Evolutionary conservation across 2,329 filamentous ascomycete species (phyloP), one percentile per base, ranked within the genome.

Genomic region (Magnaporthales sp.): DNA sequence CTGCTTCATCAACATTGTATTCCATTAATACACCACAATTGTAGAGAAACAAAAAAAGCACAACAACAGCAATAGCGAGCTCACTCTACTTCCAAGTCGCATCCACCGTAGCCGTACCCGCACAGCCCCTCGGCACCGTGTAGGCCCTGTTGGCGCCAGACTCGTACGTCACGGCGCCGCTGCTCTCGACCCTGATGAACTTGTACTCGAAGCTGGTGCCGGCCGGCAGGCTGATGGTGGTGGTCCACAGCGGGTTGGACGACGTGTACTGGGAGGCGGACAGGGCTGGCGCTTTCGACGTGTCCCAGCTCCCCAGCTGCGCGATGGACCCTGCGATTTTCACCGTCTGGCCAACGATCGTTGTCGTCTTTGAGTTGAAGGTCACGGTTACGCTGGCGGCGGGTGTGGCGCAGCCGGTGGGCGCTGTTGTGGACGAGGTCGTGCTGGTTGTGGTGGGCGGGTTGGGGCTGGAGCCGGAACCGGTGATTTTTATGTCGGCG

Each of bases 401-500:
- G 15, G 38, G 38, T 6, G 38, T 46, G 4, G 38, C 38, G 38
- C 38, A 46, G 19, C 38, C 19, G 2, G 38, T 46, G 38, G 38
- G 38, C n/a, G 38, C 15, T 7, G 38, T 6, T 13, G 15, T 46
- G 15, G 38, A 13, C 19, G 38, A 6, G 4, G 38, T 46, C 15
- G 15, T 46, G 38, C 15, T 46, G 5, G 38, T 7, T 13, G 38
- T 46, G 15, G 32, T 13, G 19, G 38, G 38, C 3, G 15, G 38
- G 38, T n/a, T n/a, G 15, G 9, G 32, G 1, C 13, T 2, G 38
- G 38, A 19, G 38, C n/a, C 38, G 2, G 38, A 19, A 1, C 7
- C 38, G 2, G 38, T 46, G 19, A 46, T 46, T 46, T n/a, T 46
- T 5, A 84, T 83, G 69, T 84, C 82, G 1, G 83, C 82, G 69